A percentile compares a stretch with the other conserved stretches of the same genome.
These are phyloP conservation scores for Amylocystis lapponica DNA, from an alignment of 768 basidiomycete species.

Conservation along the genomic window DNA sequence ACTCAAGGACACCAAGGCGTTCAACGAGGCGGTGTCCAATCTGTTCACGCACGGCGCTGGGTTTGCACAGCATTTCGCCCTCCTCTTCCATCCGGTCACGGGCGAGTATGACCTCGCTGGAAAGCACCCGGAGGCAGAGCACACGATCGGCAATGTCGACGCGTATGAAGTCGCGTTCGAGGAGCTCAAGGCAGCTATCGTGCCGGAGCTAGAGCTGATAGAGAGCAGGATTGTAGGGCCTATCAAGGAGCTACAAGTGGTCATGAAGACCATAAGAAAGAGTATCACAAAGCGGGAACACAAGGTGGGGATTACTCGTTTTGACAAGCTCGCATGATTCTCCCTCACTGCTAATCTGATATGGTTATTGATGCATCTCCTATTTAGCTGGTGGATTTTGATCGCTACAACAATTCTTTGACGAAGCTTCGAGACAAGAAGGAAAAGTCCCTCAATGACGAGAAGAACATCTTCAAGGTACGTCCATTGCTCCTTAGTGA, in stretches of 20 bases:
- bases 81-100: conserved; percentile 57
- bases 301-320: conserved; percentile 49
- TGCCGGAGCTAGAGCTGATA: conserved; percentile 93
- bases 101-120: conserved; percentile 76
- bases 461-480: conserved; percentile 96
- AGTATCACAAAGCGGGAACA: conserved; percentile 95
- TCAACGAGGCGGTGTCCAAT: conserved; percentile 75
- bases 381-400: conserved; percentile 78
- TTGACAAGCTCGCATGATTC: no score
- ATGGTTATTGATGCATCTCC: not conserved
- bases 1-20: conserved; percentile 86
- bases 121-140: conserved; percentile 71
- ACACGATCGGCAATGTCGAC: conserved; percentile 74
- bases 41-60: conserved; percentile 62
- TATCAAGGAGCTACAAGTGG: conserved; percentile 79
- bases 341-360: not conserved
- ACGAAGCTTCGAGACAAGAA: conserved; percentile 97
- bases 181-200: conserved; percentile 71
- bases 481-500: conserved; percentile 11
- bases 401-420: conserved; percentile 93
- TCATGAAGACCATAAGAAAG: conserved; percentile 89
- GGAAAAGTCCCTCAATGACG: conserved; percentile 92
- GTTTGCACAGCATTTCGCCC: conserved; percentile 58
- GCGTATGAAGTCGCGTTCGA: conserved; percentile 71
- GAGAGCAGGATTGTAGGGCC: conserved; percentile 81